Conservation (phyloP, 306 rosid species). For the Neltuma alba region DNA sequence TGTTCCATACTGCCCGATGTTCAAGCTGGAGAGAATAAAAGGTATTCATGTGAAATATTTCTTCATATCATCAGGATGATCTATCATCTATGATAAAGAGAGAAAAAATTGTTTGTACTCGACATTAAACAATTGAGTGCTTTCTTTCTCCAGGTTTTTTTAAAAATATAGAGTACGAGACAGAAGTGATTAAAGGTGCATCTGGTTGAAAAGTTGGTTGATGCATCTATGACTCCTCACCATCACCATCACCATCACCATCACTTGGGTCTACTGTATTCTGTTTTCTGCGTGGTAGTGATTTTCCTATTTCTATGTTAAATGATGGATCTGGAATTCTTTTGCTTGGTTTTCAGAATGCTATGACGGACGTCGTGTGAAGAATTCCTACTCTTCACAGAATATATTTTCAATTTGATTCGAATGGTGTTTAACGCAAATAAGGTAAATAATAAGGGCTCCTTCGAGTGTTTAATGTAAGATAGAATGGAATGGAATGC, state of each 20-base stretch:
- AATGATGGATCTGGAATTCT: conserved; percentile 52
- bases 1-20: conserved; percentile 83
- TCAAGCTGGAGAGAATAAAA: conserved; percentile 97
- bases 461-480: too few species aligned
- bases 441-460: neutral
- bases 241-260: conserved; percentile 33
- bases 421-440: too few species aligned
- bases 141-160: conserved; percentile 65
- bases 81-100: neutral
- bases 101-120: neutral
- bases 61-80: conserved; percentile 5
- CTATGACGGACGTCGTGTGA: conserved; percentile 25
- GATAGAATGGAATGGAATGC: too few species aligned
- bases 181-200: conserved; percentile 94
- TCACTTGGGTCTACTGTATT: conserved; percentile 20
- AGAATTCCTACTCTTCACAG: neutral
- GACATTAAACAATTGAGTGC: conserved; percentile 7
- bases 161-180: conserved; percentile 90
- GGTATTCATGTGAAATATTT: conserved; percentile 44
- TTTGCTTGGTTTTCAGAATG: conserved; percentile 30
- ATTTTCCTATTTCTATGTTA: conserved; percentile 26
- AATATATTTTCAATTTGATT: too few species aligned
- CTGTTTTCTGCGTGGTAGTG: conserved; percentile 40
- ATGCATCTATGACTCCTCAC: conserved; percentile 71
- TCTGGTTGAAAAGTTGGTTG: conserved; percentile 98